Evolutionary conservation across 2,329 filamentous ascomycete species (phyloP), one percentile per base, ranked within the genome.

Genomic region (Nemania serpens): DNA sequence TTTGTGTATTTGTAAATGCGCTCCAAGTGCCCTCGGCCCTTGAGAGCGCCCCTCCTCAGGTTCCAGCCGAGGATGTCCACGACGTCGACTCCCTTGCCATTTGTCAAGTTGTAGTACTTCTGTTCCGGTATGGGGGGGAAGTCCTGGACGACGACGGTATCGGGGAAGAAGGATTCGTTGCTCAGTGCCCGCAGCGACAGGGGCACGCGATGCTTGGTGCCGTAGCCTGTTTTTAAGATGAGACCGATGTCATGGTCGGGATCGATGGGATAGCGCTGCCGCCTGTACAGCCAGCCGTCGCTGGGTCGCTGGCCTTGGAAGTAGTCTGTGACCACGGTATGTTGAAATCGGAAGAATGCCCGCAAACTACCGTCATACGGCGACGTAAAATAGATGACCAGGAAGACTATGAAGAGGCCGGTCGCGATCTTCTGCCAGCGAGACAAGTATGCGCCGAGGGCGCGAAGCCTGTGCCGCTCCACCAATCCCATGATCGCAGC

Each of bases 211-310:
- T 78, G 72, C 48, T 78, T 77, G 17, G 83, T 84, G 55, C 82
- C 83, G 68, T 82, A 85, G 33, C 83, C 83, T 4, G 82, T 84
- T 73, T 85, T 85, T 65, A 85, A 72, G 51, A 85, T 76, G 63
- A 82, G 75, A 34, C 78, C 81, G 7, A 84, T 76, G 56, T 85
- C 82, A 39, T 73, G 73, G 53, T 73, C 71, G 37, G 80, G 71
- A 57, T 82, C 75, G 57, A 84, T 71, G 3, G 78, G 75, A 56
- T 78, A 77, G n/a, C 63, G 64, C n/a, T 75, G 75, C 52, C 73
- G 65, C 65, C 71, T 64, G 65, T 73, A 74, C 17, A 83, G 71
- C 76, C 79, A 81, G 33, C 76, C 75, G 58, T 82, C 79, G 67
- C 70, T 70, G 4, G 73, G 71, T 49, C 64, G 64, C 43, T 62